These are phyloP conservation scores for Stagonosporopsis chrysanthemi DNA, from an alignment of 2,329 filamentous ascomycete species.

Conservation along the genomic window DNA sequence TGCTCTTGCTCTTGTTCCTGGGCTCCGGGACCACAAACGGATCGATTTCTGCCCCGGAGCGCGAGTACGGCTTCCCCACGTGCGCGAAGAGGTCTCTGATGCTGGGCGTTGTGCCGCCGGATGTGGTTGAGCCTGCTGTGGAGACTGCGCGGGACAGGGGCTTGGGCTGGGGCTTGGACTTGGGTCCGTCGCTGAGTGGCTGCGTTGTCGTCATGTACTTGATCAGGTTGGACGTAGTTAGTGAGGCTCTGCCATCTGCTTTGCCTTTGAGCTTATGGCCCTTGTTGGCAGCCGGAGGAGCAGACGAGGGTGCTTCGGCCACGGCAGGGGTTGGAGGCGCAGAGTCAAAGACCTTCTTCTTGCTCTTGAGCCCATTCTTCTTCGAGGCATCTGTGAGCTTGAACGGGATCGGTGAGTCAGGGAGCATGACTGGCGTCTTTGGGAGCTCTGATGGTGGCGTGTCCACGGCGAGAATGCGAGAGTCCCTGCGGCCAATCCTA, in stretches of 20 bases:
- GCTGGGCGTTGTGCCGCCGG: conserved; percentile 28
- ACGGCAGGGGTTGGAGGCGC: conserved; percentile 1
- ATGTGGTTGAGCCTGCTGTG: conserved; percentile 21
- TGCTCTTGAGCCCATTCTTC: conserved; percentile 6
- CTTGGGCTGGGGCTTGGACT: conserved; percentile 24
- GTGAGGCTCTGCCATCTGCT: conserved; percentile 12
- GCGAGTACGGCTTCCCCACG: conserved; percentile 29
- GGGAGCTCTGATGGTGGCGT: conserved; percentile 26
- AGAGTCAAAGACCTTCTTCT: not conserved
- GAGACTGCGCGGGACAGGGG: conserved; percentile 19
- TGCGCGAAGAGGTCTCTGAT: conserved; percentile 34
- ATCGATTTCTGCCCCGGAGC: conserved; percentile 22
- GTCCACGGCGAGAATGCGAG: conserved; percentile 21
- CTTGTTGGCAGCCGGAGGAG: not conserved
- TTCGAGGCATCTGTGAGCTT: conserved; percentile 7
- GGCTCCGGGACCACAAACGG: conserved; percentile 20
- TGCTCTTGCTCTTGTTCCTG: conserved; percentile 13
- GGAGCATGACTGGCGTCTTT: conserved; percentile 1
- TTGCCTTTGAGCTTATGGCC: conserved; percentile 3
- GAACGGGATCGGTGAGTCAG: conserved; percentile 24
- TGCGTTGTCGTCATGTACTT: conserved; percentile 19
- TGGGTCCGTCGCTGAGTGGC: conserved; percentile 22
- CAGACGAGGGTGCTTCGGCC: not conserved
- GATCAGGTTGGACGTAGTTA: conserved; percentile 27
- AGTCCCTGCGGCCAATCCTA: not conserved